A percentile compares a stretch with the other conserved stretches of the same genome.
Conservation (phyloP, 495 filamentous ascomycete genomes). For the Trichoderma reesei region DNA sequence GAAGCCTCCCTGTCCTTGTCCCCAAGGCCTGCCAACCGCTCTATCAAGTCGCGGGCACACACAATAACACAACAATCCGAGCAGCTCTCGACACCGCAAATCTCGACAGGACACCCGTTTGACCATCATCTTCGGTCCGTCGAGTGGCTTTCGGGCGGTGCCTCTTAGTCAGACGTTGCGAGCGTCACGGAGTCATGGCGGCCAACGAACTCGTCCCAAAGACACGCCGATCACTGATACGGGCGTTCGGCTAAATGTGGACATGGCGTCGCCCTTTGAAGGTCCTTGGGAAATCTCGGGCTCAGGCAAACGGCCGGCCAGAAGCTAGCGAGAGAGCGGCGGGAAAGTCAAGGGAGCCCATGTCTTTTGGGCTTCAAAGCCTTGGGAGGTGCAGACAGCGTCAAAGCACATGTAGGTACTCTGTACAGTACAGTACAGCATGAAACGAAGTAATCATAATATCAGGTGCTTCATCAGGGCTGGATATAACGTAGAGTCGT, state of each 20-base stretch:
- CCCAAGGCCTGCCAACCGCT: background rate
- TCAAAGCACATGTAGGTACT: background rate
- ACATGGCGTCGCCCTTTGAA: background rate
- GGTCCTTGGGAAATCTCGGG: background rate
- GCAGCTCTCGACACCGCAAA: background rate
- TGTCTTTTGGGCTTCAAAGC: background rate
- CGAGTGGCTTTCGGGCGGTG: background rate
- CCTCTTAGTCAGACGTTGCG: background rate
- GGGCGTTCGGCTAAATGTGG: conserved; percentile 8
- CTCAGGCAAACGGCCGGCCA: background rate
- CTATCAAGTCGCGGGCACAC: background rate
- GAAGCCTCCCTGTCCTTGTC: no score
- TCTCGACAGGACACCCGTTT: background rate
- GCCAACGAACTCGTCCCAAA: background rate
- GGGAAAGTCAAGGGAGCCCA: background rate
- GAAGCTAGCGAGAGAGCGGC: background rate
- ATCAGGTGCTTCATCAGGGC: background rate
- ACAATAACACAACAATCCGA: background rate
- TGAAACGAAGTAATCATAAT: background rate
- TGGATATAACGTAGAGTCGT: no score
- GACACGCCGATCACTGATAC: background rate
- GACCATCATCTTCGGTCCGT: background rate
- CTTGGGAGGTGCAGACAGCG: no score
- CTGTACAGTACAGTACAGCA: background rate
- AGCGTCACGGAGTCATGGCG: background rate